A percentile compares a stretch with the other conserved stretches of the same genome.
Conservation (phyloP, 2,329 filamentous ascomycete genomes). For the Aspergillus viridinutans region DNA sequence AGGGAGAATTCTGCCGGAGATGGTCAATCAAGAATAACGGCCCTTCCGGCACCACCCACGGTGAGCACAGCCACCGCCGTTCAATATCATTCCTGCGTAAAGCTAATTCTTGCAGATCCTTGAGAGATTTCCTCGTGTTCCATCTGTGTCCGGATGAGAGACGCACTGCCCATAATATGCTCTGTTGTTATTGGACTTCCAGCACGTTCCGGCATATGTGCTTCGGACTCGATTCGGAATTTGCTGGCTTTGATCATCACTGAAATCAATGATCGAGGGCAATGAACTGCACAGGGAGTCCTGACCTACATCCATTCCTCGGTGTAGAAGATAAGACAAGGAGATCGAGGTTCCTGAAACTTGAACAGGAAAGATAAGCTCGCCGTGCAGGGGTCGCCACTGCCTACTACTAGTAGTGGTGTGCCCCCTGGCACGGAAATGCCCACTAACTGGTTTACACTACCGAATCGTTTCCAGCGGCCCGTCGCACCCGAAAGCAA, state of each 20-base stretch:
- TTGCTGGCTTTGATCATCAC: not conserved
- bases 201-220: not conserved
- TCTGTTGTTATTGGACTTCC: not conserved
- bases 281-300: too few species aligned
- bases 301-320: too few species aligned
- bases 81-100: not conserved
- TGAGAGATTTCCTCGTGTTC: not conserved
- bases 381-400: not conserved
- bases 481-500: not conserved
- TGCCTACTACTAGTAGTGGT: not conserved
- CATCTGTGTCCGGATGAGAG: not conserved
- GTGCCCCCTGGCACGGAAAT: not conserved
- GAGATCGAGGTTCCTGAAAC: not conserved
- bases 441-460: not conserved
- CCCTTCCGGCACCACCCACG: constrained; percentile 21
- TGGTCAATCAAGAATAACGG: constrained; percentile 22
- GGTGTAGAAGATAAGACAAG: too few species aligned
- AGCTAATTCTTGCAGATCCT: not conserved
- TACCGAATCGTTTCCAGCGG: not conserved
- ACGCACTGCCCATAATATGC: not conserved
- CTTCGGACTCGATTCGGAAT: not conserved
- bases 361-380: not conserved
- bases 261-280: not conserved
- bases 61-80: constrained; percentile 1
- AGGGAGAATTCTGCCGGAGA: constrained; percentile 7